Evolutionary conservation across 2,329 filamentous ascomycete species (phyloP).

Genomic region (Endothia cerciana): DNA sequence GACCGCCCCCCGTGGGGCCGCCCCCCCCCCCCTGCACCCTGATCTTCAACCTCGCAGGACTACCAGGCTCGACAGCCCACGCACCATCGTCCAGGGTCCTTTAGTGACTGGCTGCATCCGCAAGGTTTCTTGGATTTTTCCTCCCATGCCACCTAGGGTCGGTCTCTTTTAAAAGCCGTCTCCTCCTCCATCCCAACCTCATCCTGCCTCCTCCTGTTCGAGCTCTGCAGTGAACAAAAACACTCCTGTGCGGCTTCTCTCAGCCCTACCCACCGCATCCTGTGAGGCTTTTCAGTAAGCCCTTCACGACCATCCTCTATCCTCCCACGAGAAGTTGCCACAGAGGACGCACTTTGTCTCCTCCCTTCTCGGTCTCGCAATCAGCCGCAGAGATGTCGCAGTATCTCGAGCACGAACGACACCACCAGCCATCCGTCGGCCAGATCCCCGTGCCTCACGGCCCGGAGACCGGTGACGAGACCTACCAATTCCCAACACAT

Average conservation of each 20-base stretch:
- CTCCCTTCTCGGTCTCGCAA: constrained; percentile 5
- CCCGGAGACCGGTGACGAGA: constrained; percentile 53
- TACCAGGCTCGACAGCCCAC: constrained; percentile 10
- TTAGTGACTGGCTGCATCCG: constrained; percentile 7
- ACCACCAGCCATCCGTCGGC: constrained; percentile 50
- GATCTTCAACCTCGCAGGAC: constrained; percentile 1
- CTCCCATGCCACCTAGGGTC: not conserved
- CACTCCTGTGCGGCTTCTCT: constrained; percentile 20
- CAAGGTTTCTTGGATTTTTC: not conserved
- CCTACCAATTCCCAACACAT: constrained; percentile 49
- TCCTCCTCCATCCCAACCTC: constrained; percentile 2
- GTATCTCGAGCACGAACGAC: constrained; percentile 43
- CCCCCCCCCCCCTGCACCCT: constrained; percentile 2
- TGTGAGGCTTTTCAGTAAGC: constrained; percentile 13
- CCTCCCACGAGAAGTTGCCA: too few relatives aligned
- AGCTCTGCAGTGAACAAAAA: constrained; percentile 22
- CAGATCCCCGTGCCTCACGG: constrained; percentile 61
- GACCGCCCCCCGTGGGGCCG: too few relatives aligned
- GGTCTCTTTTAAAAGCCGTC: constrained; percentile 20
- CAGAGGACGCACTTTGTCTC: not conserved
- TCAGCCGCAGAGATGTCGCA: constrained; percentile 39
- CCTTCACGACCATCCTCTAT: constrained; percentile 7
- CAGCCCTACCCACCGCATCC: not conserved
- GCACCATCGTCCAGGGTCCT: constrained; percentile 10
- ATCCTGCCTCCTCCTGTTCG: not conserved